A percentile compares a stretch with the other conserved stretches of the same genome.
These are phyloP conservation scores for Pseudoscleropodium purum DNA, from an alignment of 225 moss, liverwort and hornwort species.

Conservation along the genomic window DNA sequence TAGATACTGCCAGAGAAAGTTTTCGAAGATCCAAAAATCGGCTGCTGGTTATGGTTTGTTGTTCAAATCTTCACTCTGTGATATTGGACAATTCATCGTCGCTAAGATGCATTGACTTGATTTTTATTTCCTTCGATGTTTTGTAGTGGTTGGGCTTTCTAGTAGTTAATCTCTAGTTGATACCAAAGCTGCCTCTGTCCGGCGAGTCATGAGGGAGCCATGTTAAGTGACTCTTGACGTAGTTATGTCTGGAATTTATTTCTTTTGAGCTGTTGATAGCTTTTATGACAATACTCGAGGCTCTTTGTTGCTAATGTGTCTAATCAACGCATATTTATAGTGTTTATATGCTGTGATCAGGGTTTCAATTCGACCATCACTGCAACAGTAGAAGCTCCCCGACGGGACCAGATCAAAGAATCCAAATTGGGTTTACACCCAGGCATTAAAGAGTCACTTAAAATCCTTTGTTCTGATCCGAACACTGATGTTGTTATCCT, in stretches of 20 bases:
- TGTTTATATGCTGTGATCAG: background rate
- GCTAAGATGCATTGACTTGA: background rate
- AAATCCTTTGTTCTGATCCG: slow-evolving; percentile 50
- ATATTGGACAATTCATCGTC: background rate
- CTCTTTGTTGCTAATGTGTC: background rate
- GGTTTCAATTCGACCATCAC: slow-evolving; percentile 88
- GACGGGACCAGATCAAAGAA: slow-evolving; percentile 70
- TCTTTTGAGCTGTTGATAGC: background rate
- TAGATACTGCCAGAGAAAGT: slow-evolving; percentile 37
- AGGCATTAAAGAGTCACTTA: slow-evolving; percentile 50
- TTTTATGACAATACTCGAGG: background rate
- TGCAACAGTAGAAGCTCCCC: slow-evolving; percentile 63
- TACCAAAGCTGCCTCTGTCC: background rate
- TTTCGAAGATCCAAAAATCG: slow-evolving; percentile 58
- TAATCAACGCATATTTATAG: background rate
- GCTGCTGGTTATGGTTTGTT: slow-evolving; percentile 60
- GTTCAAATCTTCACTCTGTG: background rate
- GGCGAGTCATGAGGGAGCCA: background rate
- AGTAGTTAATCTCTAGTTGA: background rate
- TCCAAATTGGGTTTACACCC: slow-evolving; percentile 67
- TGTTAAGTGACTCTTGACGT: background rate
- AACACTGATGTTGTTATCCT: slow-evolving; percentile 69
- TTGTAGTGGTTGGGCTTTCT: background rate
- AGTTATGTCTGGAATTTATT: background rate
- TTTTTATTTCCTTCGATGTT: background rate